Percentiles rank a stretch among this genome's conserved stretches.
phyloP scores from a whole-genome alignment of 1,284 basidiomycete species.

The Rhodotorula glutinis region DNA sequence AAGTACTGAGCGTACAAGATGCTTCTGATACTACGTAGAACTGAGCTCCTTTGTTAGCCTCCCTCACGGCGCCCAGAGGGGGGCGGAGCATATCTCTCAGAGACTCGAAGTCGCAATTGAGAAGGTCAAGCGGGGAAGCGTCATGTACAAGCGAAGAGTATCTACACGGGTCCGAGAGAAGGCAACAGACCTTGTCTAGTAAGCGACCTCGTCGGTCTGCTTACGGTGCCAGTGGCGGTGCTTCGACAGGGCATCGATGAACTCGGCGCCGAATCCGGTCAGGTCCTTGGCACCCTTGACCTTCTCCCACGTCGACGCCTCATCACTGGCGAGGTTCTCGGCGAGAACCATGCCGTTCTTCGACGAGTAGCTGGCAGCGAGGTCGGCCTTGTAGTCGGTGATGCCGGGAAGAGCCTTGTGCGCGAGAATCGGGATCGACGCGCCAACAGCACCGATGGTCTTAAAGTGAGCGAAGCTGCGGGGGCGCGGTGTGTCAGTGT shows the following conservation, averaged over 20 bases:
- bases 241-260: conserved; percentile 36
- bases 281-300: conserved; percentile 33
- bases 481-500: background rate
- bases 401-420: conserved; percentile 40
- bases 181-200: conserved; percentile 1
- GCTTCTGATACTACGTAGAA: background rate
- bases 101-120: no score
- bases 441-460: conserved; percentile 39
- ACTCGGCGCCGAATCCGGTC: conserved; percentile 38
- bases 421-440: conserved; percentile 36
- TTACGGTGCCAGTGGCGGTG: conserved; percentile 40
- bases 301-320: conserved; percentile 38
- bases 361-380: conserved; percentile 26
- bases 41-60: no score
- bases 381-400: conserved; percentile 39
- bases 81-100: no score
- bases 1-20: background rate
- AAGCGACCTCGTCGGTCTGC: conserved; percentile 23
- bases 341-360: conserved; percentile 43
- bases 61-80: no score
- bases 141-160: background rate
- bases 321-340: conserved; percentile 37
- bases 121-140: no score
- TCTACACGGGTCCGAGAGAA: background rate
- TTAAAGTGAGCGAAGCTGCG: conserved; percentile 10